Base-by-base conservation (phyloP, 352 stramenopile genomes). In the Pythium vanterpoolii region DNA sequence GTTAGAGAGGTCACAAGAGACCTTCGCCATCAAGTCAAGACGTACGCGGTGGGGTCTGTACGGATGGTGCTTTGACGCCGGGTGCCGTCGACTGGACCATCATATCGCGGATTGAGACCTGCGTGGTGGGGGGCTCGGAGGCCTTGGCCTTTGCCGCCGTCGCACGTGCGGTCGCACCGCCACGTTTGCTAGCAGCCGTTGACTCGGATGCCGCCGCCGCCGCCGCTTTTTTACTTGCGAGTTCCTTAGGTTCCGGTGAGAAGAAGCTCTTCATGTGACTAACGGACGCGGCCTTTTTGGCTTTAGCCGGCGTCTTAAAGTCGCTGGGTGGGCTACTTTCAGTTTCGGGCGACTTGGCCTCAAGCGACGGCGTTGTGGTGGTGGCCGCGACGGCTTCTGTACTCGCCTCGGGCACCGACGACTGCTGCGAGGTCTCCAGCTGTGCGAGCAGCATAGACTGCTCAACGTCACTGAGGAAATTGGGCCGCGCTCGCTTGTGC, bases 401-500 rank as follows among this genome's bases (percentile, higher is more conserved):
- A 18, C 18, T 26, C 55, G 68, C 55, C 2, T 40, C 40, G 24
- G 57, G 58, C 9, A 13, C 27, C 43, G 44, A 40, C 18, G 64
- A 68, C 27, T 46, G 68, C 60, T 79, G 68, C 5, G 68, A 69
- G 5, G 46, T 23, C 19, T 84, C 69, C 42, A 89, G 49, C 50
- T 87, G 78, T 7, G 76, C 72, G 19, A 84, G 69, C 34, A 87
- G 59, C 68, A 87, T 73, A 0, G 75, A 74, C 57, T 87, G 74
- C 66, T 87, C 78, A 28, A 72, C 64, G 47, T 80, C 74, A 48
- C 78, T 80, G 28, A 87, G 76, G 43, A 87, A 87, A 34, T 79
- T 86, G 10, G 78, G 74, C 5, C 78, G 72, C 38, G 68, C 27
- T 2, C 80, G 71, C 58, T 90, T 90, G 54, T 48, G 47, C 45